A percentile compares a stretch with the other conserved stretches of the same genome.
phyloP scores from a whole-genome alignment of 352 stramenopile species.

The Phytophthora tentaculata region DNA sequence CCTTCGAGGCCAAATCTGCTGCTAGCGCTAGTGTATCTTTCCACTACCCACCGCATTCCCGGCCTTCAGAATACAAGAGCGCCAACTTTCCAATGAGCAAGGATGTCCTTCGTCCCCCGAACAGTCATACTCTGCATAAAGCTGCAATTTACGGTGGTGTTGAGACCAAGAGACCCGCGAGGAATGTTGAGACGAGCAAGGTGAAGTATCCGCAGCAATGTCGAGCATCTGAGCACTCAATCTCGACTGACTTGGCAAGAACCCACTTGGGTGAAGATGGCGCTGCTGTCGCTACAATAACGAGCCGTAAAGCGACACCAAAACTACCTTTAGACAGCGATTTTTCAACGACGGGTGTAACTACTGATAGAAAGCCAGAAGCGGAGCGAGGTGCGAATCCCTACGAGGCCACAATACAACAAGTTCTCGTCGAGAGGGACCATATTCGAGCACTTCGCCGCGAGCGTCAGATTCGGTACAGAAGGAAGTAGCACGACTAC shows the following conservation, averaged over 20 bases:
- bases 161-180: background rate
- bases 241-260: background rate
- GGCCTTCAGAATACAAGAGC: background rate
- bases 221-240: background rate
- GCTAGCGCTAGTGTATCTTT: background rate
- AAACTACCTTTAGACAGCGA: no score
- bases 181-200: background rate
- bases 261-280: background rate
- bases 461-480: slow-evolving; percentile 15
- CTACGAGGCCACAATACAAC: background rate
- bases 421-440: background rate
- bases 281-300: background rate
- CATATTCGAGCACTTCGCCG: slow-evolving; percentile 9
- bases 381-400: background rate
- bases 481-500: slow-evolving; percentile 15
- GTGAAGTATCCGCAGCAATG: background rate
- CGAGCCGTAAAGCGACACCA: no score
- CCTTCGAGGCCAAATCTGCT: no score
- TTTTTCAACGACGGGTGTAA: background rate
- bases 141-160: background rate
- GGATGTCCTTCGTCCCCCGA: background rate
- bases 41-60: background rate
- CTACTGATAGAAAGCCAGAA: background rate
- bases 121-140: background rate
- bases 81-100: background rate